These are phyloP conservation scores for Gossypium turneri DNA, from an alignment of 345 rosid species.

Conservation along the genomic window DNA sequence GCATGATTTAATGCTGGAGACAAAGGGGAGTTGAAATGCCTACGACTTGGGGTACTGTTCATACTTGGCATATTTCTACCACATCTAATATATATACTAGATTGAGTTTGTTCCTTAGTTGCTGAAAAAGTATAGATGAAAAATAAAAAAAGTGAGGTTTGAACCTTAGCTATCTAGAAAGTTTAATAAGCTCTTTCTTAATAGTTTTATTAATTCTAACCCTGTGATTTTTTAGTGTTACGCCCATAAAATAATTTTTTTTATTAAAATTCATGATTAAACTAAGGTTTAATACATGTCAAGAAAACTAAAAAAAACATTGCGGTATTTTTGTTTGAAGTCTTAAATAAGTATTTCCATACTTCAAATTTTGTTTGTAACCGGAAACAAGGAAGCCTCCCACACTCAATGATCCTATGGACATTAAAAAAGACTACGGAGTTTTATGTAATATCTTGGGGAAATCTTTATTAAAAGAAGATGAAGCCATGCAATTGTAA, in stretches of 20 bases:
- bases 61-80: too few relatives aligned
- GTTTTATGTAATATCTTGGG: background rate
- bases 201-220: too few relatives aligned
- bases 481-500: background rate
- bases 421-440: background rate
- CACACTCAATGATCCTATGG: background rate
- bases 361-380: background rate
- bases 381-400: background rate
- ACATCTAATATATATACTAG: too few relatives aligned
- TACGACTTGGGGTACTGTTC: too few relatives aligned
- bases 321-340: background rate
- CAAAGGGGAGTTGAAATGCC: too few relatives aligned
- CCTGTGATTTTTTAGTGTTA: too few relatives aligned
- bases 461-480: background rate
- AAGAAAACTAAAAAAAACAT: background rate
- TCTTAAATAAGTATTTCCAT: background rate
- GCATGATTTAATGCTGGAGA: too few relatives aligned
- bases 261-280: background rate
- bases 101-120: too few relatives aligned
- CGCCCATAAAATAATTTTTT: background rate
- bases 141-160: too few relatives aligned
- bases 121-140: too few relatives aligned
- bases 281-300: background rate
- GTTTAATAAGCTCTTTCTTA: too few relatives aligned
- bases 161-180: too few relatives aligned